Evolutionary conservation across 345 rosid genomes (phyloP).

Genomic region (Acer saccharum): DNA sequence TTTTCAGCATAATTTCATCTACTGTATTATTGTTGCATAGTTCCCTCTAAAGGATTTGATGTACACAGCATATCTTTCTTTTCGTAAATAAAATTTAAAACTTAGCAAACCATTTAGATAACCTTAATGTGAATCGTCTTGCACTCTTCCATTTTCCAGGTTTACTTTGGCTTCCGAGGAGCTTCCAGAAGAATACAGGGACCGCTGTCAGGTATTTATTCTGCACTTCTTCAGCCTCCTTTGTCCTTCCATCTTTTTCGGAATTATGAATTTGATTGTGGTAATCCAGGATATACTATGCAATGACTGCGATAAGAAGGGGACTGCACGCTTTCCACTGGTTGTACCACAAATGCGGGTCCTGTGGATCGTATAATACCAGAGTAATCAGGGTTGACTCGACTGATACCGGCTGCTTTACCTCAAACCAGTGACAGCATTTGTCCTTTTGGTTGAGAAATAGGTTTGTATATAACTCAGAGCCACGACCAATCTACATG

Average conservation of each 20-base stretch:
- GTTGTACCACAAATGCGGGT: slow-evolving; percentile 72
- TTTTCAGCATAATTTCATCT: background rate
- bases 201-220: slow-evolving; percentile 50
- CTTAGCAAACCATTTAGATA: background rate
- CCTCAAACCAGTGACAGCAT: slow-evolving; percentile 16
- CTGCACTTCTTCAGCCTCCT: background rate
- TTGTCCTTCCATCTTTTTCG: background rate
- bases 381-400: slow-evolving; percentile 38
- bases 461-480: slow-evolving; percentile 13
- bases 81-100: background rate
- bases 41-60: background rate
- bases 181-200: slow-evolving; percentile 63
- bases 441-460: slow-evolving; percentile 9
- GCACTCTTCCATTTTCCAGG: slow-evolving; percentile 29
- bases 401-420: slow-evolving; percentile 17
- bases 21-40: background rate
- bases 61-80: background rate
- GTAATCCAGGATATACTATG: slow-evolving; percentile 66
- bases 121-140: background rate
- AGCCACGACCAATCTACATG: background rate
- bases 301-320: slow-evolving; percentile 73
- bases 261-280: background rate
- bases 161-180: slow-evolving; percentile 63
- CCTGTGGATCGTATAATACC: slow-evolving; percentile 72
- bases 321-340: slow-evolving; percentile 68